Evolutionary conservation across 192 early-diverging fungal genomes (phyloP), one percentile per base, ranked within the genome.

Genomic region (Entomortierella chlamydospora): DNA sequence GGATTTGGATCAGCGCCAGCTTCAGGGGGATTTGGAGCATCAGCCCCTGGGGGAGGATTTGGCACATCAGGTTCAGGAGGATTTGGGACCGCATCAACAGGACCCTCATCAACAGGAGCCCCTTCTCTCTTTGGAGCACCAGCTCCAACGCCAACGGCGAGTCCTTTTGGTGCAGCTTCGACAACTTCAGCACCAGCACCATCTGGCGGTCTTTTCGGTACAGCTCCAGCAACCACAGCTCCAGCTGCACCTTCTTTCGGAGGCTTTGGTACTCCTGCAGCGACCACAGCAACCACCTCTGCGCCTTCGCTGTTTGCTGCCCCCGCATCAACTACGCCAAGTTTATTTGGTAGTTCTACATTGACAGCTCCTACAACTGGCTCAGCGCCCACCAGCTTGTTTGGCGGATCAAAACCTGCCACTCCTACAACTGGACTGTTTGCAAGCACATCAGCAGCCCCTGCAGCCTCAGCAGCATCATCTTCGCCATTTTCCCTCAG

Each of bases 401-500:
- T 67, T 67, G 64, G 64, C 54, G 64, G 39, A 47, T 41, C 54
- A 22, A 68, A 61, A 31, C 39, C 70, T 33, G 45, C 73, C 5
- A 17, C 73, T 18, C 55, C 64, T n/a, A 37, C 70, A 4, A 55
- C 41, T 20, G 65, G 65, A 23, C 6, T 70, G n/a, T 70, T 74
- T 45, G 67, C 68, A 57, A 25, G 41, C 22, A 33, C 71, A 0
- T 30, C 81, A 45, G 50, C 69, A 37, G 42, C 65, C 10, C 43
- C 73, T 51, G 61, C 74, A 7, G 30, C 83, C 33, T 30, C 77
- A n/a, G 47, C 77, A 31, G 47, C 71, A 8, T 55, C 78, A 15
- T 31, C 70, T 28, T 67, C 73, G 30, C 41, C 66, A 23, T 68
- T 72, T 55, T 61, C 72, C 11, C 70, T 85, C 49, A 61, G 64